Conservation (phyloP, 1,284 basidiomycete species). For the Heterobasidion irregulare region DNA sequence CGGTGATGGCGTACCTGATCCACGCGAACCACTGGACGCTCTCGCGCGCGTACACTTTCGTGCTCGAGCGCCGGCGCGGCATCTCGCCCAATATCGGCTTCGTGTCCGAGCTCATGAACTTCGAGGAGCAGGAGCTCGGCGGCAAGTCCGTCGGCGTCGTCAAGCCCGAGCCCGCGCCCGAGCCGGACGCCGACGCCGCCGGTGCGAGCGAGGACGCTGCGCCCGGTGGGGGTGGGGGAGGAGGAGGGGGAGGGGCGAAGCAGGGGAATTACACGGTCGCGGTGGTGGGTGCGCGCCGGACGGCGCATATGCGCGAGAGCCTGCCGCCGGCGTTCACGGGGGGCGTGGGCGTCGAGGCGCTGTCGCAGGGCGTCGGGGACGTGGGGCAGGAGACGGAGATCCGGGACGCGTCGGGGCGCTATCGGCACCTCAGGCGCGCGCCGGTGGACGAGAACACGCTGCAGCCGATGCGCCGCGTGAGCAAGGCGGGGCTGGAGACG, state of each 20-base stretch:
- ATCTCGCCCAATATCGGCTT: constrained; percentile 99
- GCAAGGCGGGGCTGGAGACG: constrained; percentile 85
- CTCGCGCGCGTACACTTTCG: constrained; percentile 84
- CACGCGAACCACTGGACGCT: constrained; percentile 95
- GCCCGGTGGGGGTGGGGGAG: constrained; percentile 13
- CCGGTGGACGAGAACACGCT: constrained; percentile 82
- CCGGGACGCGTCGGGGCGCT: constrained; percentile 73
- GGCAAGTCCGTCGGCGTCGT: constrained; percentile 73
- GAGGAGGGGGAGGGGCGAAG: constrained; percentile 1
- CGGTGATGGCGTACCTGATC: constrained; percentile 95
- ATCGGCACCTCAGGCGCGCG: constrained; percentile 74
- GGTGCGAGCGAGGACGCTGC: constrained; percentile 15
- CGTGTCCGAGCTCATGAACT: constrained; percentile 94
- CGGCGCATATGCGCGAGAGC: constrained; percentile 63
- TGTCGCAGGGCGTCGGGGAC: constrained; percentile 33
- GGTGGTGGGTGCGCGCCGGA: constrained; percentile 34
- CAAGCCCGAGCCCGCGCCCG: constrained; percentile 29
- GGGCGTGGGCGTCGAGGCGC: constrained; percentile 20
- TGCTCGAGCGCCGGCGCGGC: constrained; percentile 82
- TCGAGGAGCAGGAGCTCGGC: constrained; percentile 85
- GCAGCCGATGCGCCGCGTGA: constrained; percentile 79
- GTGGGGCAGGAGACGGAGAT: constrained; percentile 78
- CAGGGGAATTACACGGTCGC: constrained; percentile 30
- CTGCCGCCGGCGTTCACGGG: constrained; percentile 53
- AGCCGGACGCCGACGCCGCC: constrained; percentile 19